phyloP scores from a whole-genome alignment of 2,329 filamentous ascomycete genomes.

The Escovopsis weberi region DNA sequence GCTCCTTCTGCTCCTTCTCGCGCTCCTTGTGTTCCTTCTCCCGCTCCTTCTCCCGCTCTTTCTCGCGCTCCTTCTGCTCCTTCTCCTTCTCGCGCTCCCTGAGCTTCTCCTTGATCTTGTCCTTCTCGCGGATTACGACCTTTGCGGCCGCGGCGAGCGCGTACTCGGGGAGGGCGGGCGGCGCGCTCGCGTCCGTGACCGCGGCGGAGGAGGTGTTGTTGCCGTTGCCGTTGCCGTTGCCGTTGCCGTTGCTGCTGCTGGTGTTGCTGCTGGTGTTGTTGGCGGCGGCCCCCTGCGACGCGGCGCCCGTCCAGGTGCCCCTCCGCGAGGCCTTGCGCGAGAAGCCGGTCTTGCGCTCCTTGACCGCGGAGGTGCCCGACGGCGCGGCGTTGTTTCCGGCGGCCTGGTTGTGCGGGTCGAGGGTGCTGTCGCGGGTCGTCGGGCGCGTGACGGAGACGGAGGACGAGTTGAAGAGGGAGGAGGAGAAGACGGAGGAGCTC shows the following conservation, averaged over 20 bases:
- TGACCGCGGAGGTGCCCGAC: conserved; percentile 10
- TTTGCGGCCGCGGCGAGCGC: conserved; percentile 35
- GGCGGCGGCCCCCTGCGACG: conserved; percentile 12
- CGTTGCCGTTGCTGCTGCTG: too few relatives aligned
- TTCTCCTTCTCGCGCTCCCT: conserved; percentile 15
- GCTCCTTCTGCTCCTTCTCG: too few relatives aligned
- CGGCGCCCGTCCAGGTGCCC: conserved; percentile 22
- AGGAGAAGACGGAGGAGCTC: conserved; percentile 18
- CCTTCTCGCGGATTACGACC: conserved; percentile 14
- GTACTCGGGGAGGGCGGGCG: conserved; percentile 40
- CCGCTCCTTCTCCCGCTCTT: too few relatives aligned
- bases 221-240: too few relatives aligned
- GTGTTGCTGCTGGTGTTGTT: too few relatives aligned
- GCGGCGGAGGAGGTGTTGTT: conserved; percentile 9
- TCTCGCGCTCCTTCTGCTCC: conserved; percentile 1
- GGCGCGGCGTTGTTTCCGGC: conserved; percentile 14
- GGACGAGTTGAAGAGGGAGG: conserved; percentile 19
- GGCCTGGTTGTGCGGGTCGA: conserved; percentile 7
- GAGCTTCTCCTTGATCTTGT: conserved; percentile 6
- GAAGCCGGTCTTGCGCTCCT: conserved; percentile 39
- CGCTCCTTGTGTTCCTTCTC: too few relatives aligned
- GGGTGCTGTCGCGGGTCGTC: conserved; percentile 21
- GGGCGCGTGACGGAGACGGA: conserved; percentile 18
- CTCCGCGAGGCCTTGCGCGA: conserved; percentile 36
- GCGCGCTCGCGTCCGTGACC: conserved; percentile 31